phyloP scores from a whole-genome alignment of 2,329 filamentous ascomycete species.

The Xylaria sp. region DNA sequence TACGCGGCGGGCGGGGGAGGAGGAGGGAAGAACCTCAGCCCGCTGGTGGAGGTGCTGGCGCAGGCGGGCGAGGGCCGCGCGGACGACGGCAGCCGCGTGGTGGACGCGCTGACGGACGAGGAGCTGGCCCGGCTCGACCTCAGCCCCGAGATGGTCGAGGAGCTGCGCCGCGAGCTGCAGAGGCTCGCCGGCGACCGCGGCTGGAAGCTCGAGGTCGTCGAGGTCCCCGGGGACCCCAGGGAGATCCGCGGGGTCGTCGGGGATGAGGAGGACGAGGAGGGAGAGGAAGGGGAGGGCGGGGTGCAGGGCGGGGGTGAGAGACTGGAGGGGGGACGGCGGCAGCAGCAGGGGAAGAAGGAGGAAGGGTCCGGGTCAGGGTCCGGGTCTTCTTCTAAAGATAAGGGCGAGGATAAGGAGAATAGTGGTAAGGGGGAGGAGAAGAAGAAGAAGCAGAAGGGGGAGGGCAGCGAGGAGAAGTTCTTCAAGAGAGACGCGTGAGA shows the following conservation, averaged over 20 bases:
- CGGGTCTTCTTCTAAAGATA: no score
- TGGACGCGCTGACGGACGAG: conserved; percentile 63
- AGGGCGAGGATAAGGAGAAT: conserved; percentile 29
- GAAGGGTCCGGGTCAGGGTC: no score
- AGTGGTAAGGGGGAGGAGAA: conserved; percentile 41
- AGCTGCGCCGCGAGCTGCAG: conserved; percentile 69
- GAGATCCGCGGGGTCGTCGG: conserved; percentile 74
- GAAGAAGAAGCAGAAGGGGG: conserved; percentile 26
- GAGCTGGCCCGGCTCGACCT: conserved; percentile 71
- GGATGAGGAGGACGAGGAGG: conserved; percentile 41
- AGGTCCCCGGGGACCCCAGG: conserved; percentile 61
- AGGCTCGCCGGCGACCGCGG: conserved; percentile 69
- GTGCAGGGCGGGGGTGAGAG: no score
- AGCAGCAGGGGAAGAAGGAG: no score
- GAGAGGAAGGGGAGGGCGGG: no score
- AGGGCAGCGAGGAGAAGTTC: conserved; percentile 54
- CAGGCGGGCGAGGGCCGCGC: conserved; percentile 48
- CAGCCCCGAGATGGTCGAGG: conserved; percentile 67
- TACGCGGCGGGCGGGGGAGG: no score
- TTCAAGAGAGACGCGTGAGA: conserved; percentile 57
- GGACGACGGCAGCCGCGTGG: conserved; percentile 63
- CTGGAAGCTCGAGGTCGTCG: conserved; percentile 82
- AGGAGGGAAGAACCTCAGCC: no score
- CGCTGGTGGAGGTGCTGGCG: conserved; percentile 49
- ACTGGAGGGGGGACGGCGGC: no score